Base-by-base conservation (phyloP, 1,284 basidiomycete species). In the Leucoagaricus sp. region DNA sequence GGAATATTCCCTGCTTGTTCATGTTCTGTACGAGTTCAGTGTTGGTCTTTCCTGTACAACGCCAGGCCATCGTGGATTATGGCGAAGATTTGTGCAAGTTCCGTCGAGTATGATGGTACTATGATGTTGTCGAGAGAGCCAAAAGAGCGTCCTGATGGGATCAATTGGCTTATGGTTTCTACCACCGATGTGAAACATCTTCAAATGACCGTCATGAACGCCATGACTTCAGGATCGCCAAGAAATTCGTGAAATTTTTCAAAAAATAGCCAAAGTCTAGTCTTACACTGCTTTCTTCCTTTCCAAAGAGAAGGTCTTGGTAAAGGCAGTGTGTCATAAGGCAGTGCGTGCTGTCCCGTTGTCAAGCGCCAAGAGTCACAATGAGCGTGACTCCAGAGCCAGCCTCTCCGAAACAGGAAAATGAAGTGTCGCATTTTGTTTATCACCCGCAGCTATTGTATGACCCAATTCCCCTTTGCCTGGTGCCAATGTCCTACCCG, bases 1-100 rank as follows among this genome's bases (percentile, higher is more conserved):
- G 71, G 56, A 94, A 77, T 17, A 94, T 82, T 2, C 75, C 75
- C 28, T 76, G 68, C 15, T 64, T 71, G 1, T 69, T 64, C 77
- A 95, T 75, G 69, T 94, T 94, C 17, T 73, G 58, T 59, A 95
- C 77, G 40, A 96, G 83, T 61, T 92, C 88, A 15, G 71, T 65
- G 65, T 94, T 94, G 3, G 83, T 82, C 15, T 65, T 70, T 34
- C 91, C 93, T 49, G 76, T 81, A 68, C 87, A 91, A 25, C 80
- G 77, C 92, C 93, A 95, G 26, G 93, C 93, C 93, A 95, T 91
- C 36, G 46, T 60, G 50, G 41, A 26, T 23, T 36, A 34, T 25
- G 34, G 26, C 28, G 12, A 42, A 33, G 21, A 21, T 29, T 21
- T 31, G 19, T 31, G 33, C 10, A 25, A 41, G 40, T 21, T 23